Evolutionary conservation across 257 asterid genomes (phyloP), one percentile per base, ranked within the genome.

Genomic region (Handroanthus guayacan): DNA sequence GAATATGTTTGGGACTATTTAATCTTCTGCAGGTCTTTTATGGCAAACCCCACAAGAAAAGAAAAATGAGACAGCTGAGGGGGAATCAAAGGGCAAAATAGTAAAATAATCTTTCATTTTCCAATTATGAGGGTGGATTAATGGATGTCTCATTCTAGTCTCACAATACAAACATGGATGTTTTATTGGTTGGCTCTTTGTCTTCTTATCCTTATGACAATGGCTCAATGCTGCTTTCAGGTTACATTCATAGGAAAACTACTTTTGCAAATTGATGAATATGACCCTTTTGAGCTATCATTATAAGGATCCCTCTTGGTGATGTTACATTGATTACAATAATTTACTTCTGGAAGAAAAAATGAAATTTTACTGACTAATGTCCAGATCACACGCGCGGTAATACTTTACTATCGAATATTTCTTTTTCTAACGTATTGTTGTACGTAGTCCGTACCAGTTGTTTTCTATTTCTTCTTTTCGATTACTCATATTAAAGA

Each of bases 131-230:
- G 58, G 47, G 82, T 51, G 82, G 63, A 82, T 52, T 58, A 71
- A 79, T 75, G 66, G 44, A 73, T 74, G 87, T 84, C 91, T 82
- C 76, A 61, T 76, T 86, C 86, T 77, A 62, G 72, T 81, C 75
- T 80, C 75, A 18, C 67, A 57, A 51, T 54, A 81, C 75, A 31
- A 76, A 79, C 83, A 80, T 71, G 52, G 67, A 75, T 68, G 78
- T 65, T 62, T 73, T 62, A 71, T 51, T 41, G 16, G 73, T 82
- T 81, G 75, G 51, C 80, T 80, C 80, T 36, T 43, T 69, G 80
- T 68, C 82, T 75, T 69, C 45, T 65, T 67, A 56, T 80, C 69
- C 76, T 75, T 51, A 52, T 61, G 47, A 57, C 34, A 64, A 20
- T 41, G 74, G 74, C 75, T 74, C 44, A 63, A 62, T 63, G 69